Base-by-base conservation (phyloP, 2,329 filamentous ascomycete genomes). In the Diaporthe vaccinii region DNA sequence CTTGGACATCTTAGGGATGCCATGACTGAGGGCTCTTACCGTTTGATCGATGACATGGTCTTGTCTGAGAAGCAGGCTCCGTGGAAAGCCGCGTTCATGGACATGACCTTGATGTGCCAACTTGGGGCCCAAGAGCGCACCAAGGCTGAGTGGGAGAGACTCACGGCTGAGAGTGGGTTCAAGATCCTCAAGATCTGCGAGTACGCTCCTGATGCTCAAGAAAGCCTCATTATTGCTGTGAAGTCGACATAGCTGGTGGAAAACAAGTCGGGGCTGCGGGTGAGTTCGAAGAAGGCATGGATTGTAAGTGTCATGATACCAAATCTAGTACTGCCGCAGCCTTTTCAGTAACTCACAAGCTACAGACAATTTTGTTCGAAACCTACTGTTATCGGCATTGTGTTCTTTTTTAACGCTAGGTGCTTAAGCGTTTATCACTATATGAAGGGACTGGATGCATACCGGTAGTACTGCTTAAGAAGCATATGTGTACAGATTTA, bases 221-320 rank as follows among this genome's bases (percentile, higher is more conserved):
- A 62, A 28, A 62, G 59, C 39, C 59, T 62, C 3, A 62, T 62
- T 28, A 62, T 62, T 62, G 59, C 59, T 28, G 59, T 62, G n/a
- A 62, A 62, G 59, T 62, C 36, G n/a, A n/a, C 36, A 22, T 62
- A 62, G 39, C 39, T 22, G 14, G 22, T 9, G 34, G 58, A 34
- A 41, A 25, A 61, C 10, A 53, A 22, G 49, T 22, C 49, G 49
- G n/a, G 20, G 12, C n/a, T 53, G 49, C 49, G 22, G 17, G 34
- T 36, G 34, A 36, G 36, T 36, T 36, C 36, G 10, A 36, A 36
- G 36, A 36, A 34, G 31, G 31, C 31, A 34, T 34, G 31, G 31
- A 31, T 31, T 31, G 31, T 31, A 31, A 31, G 31, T 5, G 31
- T 31, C 1, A 31, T 31, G 4, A 31, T 31, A 31, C 3, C 31